Conservation (phyloP, 148 eudicot species). For the Selenicereus undatus region DNA sequence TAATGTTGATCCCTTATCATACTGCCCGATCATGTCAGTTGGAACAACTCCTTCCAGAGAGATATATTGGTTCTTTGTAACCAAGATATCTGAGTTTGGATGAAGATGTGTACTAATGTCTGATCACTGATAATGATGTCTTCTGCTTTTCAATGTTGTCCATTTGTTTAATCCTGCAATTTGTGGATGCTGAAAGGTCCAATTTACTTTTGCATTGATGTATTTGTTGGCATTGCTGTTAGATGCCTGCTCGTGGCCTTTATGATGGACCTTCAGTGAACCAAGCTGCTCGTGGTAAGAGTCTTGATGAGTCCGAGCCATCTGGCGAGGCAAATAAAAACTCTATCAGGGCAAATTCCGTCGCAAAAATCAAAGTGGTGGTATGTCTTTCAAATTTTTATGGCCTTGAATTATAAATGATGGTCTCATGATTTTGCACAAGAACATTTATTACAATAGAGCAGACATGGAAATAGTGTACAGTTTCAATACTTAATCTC, state of each 20-base stretch:
- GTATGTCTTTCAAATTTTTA: slow-evolving; percentile 33
- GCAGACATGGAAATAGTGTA: neutral
- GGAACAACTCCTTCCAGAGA: no score
- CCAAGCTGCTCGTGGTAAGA: slow-evolving; percentile 33
- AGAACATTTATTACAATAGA: neutral
- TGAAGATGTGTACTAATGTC: neutral
- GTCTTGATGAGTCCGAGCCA: slow-evolving; percentile 43
- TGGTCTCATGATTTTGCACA: neutral
- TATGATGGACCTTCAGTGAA: slow-evolving; percentile 35
- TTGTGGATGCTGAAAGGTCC: neutral
- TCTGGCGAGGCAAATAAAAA: slow-evolving; percentile 39
- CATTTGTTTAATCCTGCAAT: no score
- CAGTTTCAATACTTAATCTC: neutral
- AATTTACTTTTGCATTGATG: neutral
- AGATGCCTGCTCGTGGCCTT: slow-evolving; percentile 41
- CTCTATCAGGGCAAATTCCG: slow-evolving; percentile 41
- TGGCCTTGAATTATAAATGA: neutral
- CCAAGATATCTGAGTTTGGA: no score
- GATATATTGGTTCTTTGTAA: no score
- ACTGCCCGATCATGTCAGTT: no score
- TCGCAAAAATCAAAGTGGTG: slow-evolving; percentile 89
- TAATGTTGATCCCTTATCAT: no score
- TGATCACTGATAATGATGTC: neutral
- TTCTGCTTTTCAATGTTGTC: no score
- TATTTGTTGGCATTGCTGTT: slow-evolving; percentile 17